phyloP scores from a whole-genome alignment of 352 stramenopile genomes.

The Blastocystis sp. region DNA sequence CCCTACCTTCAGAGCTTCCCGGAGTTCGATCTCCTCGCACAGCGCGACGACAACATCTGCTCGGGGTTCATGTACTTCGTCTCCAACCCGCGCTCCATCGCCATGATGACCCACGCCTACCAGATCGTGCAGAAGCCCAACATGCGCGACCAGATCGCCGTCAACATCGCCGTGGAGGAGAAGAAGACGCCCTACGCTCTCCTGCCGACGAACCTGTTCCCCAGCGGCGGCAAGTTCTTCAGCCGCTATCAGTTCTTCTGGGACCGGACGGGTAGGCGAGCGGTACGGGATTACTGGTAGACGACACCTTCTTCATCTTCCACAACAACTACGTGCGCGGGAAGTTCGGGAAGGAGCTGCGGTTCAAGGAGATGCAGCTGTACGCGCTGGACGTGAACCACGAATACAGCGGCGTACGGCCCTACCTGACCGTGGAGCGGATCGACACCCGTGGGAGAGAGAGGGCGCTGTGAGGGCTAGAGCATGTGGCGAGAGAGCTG shows the following conservation, averaged over 20 bases:
- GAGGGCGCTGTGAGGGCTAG: neutral
- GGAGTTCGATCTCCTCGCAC: slow-evolving; percentile 39
- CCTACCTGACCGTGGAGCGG: slow-evolving; percentile 23
- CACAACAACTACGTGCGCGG: slow-evolving; percentile 10
- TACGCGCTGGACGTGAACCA: neutral
- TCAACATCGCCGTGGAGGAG: neutral
- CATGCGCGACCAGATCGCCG: neutral
- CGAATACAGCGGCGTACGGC: neutral
- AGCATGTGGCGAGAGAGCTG: neutral
- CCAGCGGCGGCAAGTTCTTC: neutral
- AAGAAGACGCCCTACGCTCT: neutral
- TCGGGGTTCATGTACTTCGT: slow-evolving; percentile 40
- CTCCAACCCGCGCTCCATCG: neutral
- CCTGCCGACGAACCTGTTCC: neutral
- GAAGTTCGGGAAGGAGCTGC: neutral
- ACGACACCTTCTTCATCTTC: neutral
- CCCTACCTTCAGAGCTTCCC: slow-evolving; percentile 13
- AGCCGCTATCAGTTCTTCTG: neutral
- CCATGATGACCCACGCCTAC: neutral
- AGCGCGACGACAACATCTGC: slow-evolving; percentile 34
- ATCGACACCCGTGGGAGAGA: neutral
- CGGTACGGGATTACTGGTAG: neutral
- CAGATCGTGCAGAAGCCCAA: neutral
- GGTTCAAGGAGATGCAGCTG: slow-evolving; percentile 15
- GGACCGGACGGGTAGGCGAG: neutral